A percentile compares a stretch with the other conserved stretches of the same genome.
These are phyloP conservation scores for Suillus placidus DNA, from an alignment of 768 basidiomycete genomes.

Conservation along the genomic window DNA sequence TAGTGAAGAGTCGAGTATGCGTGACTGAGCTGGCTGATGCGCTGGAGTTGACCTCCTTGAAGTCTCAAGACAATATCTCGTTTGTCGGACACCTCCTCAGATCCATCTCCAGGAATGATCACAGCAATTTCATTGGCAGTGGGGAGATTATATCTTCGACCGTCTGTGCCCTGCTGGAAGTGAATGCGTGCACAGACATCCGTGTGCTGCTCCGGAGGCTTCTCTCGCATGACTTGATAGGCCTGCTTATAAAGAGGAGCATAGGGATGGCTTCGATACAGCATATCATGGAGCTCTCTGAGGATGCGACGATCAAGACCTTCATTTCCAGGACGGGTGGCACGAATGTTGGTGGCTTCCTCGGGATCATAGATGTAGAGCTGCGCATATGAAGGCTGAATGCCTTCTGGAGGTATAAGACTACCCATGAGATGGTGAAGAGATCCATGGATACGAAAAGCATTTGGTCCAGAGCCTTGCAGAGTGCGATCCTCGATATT, in stretches of 20 bases:
- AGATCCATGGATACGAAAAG: too few species aligned
- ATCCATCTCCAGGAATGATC: slow-evolving; percentile 40
- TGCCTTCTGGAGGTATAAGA: too few species aligned
- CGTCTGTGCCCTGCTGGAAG: slow-evolving; percentile 1
- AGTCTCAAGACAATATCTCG: slow-evolving; percentile 40
- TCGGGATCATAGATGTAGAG: too few species aligned
- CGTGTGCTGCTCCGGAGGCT: slow-evolving; percentile 19
- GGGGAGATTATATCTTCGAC: slow-evolving; percentile 52
- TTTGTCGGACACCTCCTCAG: slow-evolving; percentile 10
- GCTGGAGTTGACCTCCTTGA: slow-evolving; percentile 23
- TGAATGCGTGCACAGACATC: slow-evolving; percentile 16
- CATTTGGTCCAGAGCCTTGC: too few species aligned
- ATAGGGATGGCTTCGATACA: slow-evolving; percentile 29
- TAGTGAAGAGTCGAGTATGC: slow-evolving; percentile 43
- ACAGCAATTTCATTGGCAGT: slow-evolving; percentile 46
- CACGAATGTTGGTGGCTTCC: too few species aligned
- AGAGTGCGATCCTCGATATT: slow-evolving; percentile 32
- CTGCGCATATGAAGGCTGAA: too few species aligned
- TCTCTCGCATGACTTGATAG: slow-evolving; percentile 31
- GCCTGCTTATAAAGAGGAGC: slow-evolving; percentile 35
- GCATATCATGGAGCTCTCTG: slow-evolving; percentile 26
- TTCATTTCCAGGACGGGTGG: slow-evolving; percentile 22
- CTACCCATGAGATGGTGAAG: too few species aligned
- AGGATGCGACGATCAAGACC: slow-evolving; percentile 24
- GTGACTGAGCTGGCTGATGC: slow-evolving; percentile 38